Evolutionary conservation across 192 early-diverging fungal genomes (phyloP), one percentile per base, ranked within the genome.

Genomic region (Gaertneriomyces sp.): DNA sequence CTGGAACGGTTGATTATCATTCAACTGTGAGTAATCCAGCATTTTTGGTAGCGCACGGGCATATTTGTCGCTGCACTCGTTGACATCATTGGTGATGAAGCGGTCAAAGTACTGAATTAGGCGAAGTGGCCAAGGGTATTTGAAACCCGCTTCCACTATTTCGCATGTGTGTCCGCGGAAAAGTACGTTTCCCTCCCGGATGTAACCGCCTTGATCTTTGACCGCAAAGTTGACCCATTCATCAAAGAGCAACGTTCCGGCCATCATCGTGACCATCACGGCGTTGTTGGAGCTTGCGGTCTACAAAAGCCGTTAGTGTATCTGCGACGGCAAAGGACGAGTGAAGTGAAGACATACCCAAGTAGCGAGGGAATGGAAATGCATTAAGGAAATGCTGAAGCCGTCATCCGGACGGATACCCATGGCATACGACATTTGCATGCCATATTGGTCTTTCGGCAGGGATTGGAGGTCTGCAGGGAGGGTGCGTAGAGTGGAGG

Each of bases 181-280:
- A 16, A 55, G 33, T 1, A 33, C 20, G 53, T 11, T 55, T 55
- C 53, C 53, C 33, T 55, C 53, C n/a, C 53, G 53, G 11, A 55
- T 33, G 14, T 20, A 16, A 55, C 53, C 53, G 17, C 33, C 33
- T 20, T 11, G 14, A 55, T 55, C 53, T 20, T 55, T 55, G 2
- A 33, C 17, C n/a, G 33, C 17, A 33, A 55, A 55, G 20, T 16
- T 55, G 53, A 55, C 53, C 53, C 53, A 55, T 20, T 55, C 53
- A 33, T 55, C 53, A 33, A 55, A 55, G 11, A 55, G 20, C 17
- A 55, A 33, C 14, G 53, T 33, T 20, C 11, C 53, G 53, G 53
- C 53, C 53, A 55, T 55, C 53, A 55, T 55, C 1, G n/a, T 55
- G 17, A 55, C 53, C 53, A 55, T 55, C 17, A 55, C 53, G 12